These are phyloP conservation scores for Coniochaeta ligniaria DNA, from an alignment of 2,329 filamentous ascomycete genomes.

Conservation along the genomic window DNA sequence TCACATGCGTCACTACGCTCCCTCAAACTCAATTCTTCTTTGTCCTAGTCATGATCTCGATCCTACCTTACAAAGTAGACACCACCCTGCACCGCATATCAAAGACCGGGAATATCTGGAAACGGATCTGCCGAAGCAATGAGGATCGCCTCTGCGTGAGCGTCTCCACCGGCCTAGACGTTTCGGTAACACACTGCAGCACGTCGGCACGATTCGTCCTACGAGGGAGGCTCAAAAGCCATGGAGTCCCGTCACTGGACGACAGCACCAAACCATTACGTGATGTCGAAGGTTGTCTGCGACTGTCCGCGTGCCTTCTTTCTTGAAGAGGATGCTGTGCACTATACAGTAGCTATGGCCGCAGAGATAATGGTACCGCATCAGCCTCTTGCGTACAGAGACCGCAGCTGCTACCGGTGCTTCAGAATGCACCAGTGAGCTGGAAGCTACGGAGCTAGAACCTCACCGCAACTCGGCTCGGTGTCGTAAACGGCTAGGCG, in stretches of 20 bases:
- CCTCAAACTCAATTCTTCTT: not conserved
- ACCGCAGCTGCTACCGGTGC: not conserved
- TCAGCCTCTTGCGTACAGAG: not conserved
- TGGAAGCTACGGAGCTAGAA: not conserved
- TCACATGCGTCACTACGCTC: not conserved
- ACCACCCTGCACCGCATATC: not conserved
- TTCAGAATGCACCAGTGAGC: not conserved
- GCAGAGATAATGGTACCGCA: not conserved
- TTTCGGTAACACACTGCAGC: not conserved
- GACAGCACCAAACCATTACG: not conserved
- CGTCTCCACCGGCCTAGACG: not conserved
- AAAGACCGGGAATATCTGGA: not conserved
- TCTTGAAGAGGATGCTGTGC: not conserved
- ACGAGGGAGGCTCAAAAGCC: not conserved
- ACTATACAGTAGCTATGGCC: not conserved
- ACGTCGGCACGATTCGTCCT: not conserved
- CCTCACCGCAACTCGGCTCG: not conserved
- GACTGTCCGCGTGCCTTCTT: not conserved
- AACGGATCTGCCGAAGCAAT: not conserved
- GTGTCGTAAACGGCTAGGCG: not conserved
- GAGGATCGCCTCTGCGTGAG: not conserved
- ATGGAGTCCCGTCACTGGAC: not conserved
- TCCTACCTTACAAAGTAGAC: not conserved
- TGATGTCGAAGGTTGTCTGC: not conserved
- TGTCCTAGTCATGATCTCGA: not conserved